Evolutionary conservation across 768 basidiomycete species (phyloP), one percentile per base, ranked within the genome.

Genomic region (Sporobolomyces phaffii): DNA sequence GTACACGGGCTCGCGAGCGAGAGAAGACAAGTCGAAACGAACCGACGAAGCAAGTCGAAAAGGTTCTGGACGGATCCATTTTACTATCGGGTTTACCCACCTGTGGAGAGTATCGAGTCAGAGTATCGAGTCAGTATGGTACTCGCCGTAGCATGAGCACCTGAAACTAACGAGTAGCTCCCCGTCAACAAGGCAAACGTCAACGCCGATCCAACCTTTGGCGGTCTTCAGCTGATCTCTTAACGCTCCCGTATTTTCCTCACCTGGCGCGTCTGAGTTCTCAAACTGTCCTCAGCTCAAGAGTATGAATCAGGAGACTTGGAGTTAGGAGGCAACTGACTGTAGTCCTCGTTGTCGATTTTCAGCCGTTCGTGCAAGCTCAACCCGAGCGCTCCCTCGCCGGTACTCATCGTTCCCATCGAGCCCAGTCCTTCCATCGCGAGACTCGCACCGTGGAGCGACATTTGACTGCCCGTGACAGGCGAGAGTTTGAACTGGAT

Each of bases 141-240:
- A n/a, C n/a, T n/a, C n/a, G n/a, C n/a, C n/a, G n/a, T n/a, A n/a
- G n/a, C n/a, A n/a, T n/a, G n/a, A n/a, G n/a, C n/a, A n/a, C n/a
- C n/a, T n/a, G 22, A 13, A 24, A 20, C 58, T n/a, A 14, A 70
- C 69, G 52, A 70, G 61, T 0, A 70, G 34, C 28, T 70, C 69
- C 1, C 61, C 64, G 26, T 70, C 59, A 5, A 56, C 57, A 20
- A 70, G 58, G 58, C 50, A 63, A 34, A 70, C 2, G 22, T 66
- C 64, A 50, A 58, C 51, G 1, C 17, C 33, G 2, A 63, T 31
- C 50, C 52, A 63, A 4, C 54, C 43, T 18, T 45, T 31, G 0
- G 61, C 69, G 2, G 50, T 51, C 18, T 60, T 56, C 13, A 70
- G 47, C 15, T 43, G 8, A 2, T 60, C 29, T 6, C 47, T 49